These are phyloP conservation scores for Glycyrrhiza uralensis DNA, from an alignment of 306 rosid genomes.

Conservation along the genomic window DNA sequence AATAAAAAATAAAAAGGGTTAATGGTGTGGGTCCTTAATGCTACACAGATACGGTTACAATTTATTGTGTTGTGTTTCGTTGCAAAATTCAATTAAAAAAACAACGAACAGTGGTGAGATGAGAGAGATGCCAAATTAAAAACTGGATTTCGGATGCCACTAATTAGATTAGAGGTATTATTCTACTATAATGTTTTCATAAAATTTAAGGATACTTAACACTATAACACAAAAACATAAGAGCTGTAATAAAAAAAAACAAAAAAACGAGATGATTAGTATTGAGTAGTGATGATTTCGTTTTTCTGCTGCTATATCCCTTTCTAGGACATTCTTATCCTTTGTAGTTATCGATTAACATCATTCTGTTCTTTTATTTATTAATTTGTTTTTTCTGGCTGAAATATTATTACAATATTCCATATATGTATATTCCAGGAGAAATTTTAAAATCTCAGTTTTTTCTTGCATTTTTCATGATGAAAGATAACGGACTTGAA, in stretches of 20 bases:
- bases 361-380: not conserved
- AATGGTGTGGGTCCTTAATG: constrained; percentile 49
- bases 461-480: not conserved
- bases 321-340: not conserved
- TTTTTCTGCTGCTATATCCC: not conserved
- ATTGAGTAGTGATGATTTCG: not conserved
- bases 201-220: not conserved
- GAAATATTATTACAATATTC: not conserved
- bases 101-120: not conserved
- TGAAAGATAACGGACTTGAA: not conserved
- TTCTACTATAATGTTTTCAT: not conserved
- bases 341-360: not conserved
- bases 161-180: not conserved
- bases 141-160: not conserved
- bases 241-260: too few species aligned
- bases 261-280: not conserved
- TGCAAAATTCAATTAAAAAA: constrained; percentile 27
- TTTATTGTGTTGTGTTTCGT: constrained; percentile 55
- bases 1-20: not conserved
- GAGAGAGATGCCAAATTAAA: not conserved
- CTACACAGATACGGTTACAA: constrained; percentile 38
- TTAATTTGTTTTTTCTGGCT: not conserved
- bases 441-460: not conserved
- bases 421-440: not conserved
- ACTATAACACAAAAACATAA: not conserved